Evolutionary conservation across 352 stramenopile genomes (phyloP).

Genomic region (Globisporangium emineosum): DNA sequence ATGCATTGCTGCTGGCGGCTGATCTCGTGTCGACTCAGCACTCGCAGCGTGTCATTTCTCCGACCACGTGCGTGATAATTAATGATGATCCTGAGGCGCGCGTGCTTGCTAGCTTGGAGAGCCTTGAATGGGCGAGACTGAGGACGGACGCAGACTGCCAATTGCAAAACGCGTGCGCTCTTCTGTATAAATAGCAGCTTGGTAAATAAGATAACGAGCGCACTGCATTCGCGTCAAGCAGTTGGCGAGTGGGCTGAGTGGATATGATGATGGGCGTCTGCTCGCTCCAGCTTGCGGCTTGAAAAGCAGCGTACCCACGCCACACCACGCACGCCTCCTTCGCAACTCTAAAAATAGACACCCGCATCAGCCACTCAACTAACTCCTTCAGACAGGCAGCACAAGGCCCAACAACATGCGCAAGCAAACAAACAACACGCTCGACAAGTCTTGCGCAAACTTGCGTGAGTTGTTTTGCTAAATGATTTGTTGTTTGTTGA

Average conservation of each 20-base stretch:
- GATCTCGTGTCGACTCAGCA: conserved; percentile 6
- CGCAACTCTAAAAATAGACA: background rate
- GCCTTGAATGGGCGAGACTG: background rate
- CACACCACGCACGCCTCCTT: background rate
- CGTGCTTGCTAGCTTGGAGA: too few species aligned
- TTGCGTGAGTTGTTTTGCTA: background rate
- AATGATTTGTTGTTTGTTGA: background rate
- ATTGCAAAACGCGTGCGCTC: background rate
- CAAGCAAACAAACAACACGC: background rate
- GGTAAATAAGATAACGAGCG: background rate
- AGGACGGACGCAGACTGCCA: background rate
- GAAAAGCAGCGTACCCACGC: background rate
- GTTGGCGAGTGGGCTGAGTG: background rate
- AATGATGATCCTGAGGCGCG: too few species aligned
- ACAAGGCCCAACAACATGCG: background rate
- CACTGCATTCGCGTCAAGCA: background rate
- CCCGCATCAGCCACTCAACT: background rate
- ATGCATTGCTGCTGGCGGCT: conserved; percentile 23
- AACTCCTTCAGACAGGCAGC: background rate
- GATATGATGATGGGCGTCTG: background rate
- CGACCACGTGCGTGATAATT: background rate
- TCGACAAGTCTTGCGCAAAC: background rate
- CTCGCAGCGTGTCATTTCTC: conserved; percentile 2
- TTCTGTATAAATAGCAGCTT: background rate
- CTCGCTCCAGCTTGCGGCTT: background rate